These are phyloP conservation scores for Xanthoceras sorbifolium DNA, from an alignment of 345 rosid species.

Conservation along the genomic window DNA sequence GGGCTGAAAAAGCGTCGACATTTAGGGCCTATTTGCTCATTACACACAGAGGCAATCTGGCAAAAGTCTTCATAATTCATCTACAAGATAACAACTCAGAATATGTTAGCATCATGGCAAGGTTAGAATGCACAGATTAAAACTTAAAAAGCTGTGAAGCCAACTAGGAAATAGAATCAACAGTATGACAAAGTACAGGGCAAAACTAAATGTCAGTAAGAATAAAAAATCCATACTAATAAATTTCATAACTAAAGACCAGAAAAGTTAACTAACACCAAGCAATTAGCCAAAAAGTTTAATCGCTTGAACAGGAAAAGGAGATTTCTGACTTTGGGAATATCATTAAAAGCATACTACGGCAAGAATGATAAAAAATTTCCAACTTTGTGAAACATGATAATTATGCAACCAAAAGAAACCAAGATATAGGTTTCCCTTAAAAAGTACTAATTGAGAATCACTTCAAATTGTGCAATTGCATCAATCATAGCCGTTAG, in stretches of 20 bases:
- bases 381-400: too few relatives aligned
- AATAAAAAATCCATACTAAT: neutral
- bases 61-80: conserved; percentile 99
- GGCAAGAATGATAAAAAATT: too few relatives aligned
- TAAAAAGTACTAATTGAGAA: too few relatives aligned
- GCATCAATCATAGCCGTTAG: too few relatives aligned
- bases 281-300: neutral
- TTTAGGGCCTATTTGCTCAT: conserved; percentile 97
- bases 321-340: neutral
- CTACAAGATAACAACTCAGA: conserved; percentile 39
- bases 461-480: too few relatives aligned
- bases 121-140: conserved; percentile 3
- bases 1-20: conserved; percentile 98
- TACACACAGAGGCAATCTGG: conserved; percentile 94
- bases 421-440: too few relatives aligned
- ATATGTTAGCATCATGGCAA: conserved; percentile 20
- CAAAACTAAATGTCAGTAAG: neutral
- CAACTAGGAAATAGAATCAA: neutral
- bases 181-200: neutral
- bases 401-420: too few relatives aligned
- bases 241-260: neutral
- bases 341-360: too few relatives aligned
- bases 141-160: neutral
- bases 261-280: neutral
- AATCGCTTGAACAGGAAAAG: neutral